Evolutionary conservation across 208 protist genomes (phyloP).

Genomic region (Crithidia acanthocephali): DNA sequence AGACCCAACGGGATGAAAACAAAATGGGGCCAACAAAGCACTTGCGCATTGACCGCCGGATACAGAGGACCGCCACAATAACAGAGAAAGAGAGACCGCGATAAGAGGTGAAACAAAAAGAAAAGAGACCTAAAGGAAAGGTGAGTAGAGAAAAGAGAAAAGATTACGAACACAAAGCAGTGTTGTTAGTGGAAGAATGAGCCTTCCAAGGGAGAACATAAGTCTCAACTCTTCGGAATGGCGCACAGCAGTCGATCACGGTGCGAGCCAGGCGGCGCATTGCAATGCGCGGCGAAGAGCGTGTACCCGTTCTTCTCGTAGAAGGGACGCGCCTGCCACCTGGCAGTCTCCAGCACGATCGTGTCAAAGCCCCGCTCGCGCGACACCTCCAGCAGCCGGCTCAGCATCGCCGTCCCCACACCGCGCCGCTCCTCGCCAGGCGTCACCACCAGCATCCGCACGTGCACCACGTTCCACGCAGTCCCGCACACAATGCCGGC

Average conservation of each 20-base stretch:
- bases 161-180: no score
- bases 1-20: no score
- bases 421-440: conserved; percentile 11
- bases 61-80: no score
- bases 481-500: background rate
- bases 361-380: conserved; percentile 13
- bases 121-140: no score
- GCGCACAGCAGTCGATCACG: conserved; percentile 15
- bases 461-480: conserved; percentile 25
- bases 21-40: no score
- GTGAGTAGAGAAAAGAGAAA: no score
- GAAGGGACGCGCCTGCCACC: conserved; percentile 35
- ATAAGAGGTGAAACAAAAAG: no score
- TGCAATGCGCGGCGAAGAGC: conserved; percentile 22
- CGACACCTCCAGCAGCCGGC: conserved; percentile 19
- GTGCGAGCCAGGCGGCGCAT: conserved; percentile 11
- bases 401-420: conserved; percentile 19
- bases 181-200: no score
- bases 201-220: no score
- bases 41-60: no score
- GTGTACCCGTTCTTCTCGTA: conserved; percentile 34
- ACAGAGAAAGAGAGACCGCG: no score
- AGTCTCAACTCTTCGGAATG: background rate
- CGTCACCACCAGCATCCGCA: conserved; percentile 9
- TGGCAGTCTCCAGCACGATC: conserved; percentile 27